Evolutionary conservation across 176 grass and related monocot genomes (phyloP).

Genomic region (Lolium multiflorum): DNA sequence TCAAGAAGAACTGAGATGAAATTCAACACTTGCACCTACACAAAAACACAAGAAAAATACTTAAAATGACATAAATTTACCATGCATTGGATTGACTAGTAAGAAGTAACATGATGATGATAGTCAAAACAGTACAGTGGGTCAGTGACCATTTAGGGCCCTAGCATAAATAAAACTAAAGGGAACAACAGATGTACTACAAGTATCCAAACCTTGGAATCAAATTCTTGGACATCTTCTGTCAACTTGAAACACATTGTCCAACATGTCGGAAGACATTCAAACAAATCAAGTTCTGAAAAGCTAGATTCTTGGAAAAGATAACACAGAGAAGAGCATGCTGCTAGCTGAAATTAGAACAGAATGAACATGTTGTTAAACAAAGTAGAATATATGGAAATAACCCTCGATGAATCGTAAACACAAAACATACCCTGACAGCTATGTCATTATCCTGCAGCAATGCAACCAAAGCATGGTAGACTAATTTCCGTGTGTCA

Average conservation of each 20-base stretch:
- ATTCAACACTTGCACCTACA: conserved; percentile 98
- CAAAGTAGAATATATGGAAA: conserved; percentile 44
- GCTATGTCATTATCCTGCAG: conserved; percentile 86
- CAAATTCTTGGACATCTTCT: conserved; percentile 96
- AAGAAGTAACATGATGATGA: conserved; percentile 29
- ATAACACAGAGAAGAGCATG: conserved; percentile 93
- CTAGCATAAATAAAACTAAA: conserved; percentile 32
- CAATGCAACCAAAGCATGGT: conserved; percentile 88
- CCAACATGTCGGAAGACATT: conserved; percentile 94
- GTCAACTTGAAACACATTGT: conserved; percentile 96
- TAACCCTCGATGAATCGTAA: conserved; percentile 18
- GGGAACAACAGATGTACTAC: conserved; percentile 38
- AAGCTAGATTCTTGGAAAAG: conserved; percentile 98
- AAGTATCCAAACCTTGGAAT: conserved; percentile 84
- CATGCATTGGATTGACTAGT: conserved; percentile 18
- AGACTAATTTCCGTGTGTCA: conserved; percentile 85
- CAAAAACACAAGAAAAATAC: conserved; percentile 22
- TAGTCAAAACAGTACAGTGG: conserved; percentile 15
- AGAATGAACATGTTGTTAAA: conserved; percentile 42
- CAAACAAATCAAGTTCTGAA: conserved; percentile 89
- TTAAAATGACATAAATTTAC: conserved; percentile 2
- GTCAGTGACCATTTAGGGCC: neutral
- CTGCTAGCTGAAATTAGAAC: conserved; percentile 83
- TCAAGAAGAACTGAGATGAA: conserved; percentile 97
- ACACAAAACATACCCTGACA: conserved; percentile 71